Evolutionary conservation across 768 basidiomycete genomes (phyloP), one percentile per base, ranked within the genome.

Genomic region (Mycena capillaripes): DNA sequence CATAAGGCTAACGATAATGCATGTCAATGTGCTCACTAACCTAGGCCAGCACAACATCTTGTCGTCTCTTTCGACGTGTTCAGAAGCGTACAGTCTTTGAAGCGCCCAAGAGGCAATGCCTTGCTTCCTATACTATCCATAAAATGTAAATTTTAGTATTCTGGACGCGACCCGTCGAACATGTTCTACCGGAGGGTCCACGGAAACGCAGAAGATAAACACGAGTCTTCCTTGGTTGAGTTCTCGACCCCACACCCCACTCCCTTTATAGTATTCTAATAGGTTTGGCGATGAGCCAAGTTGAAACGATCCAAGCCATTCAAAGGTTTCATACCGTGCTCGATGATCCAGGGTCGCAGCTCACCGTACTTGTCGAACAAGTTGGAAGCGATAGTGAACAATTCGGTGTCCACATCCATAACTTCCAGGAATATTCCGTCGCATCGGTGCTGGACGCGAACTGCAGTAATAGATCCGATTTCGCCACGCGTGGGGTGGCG

Each of bases 221-320:
- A 65, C 17, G 1, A 70, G 69, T 21, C 36, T 57, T 32, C 63
- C 69, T 1, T 58, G 32, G 17, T 70, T 53, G 14, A 65, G 48
- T n/a, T 70, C 69, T 19, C 46, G 55, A 42, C 69, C 69, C 69
- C 69, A 70, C 6, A 59, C 56, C 4, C 69, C 69, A 27, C 62
- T 70, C 21, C 69, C 69, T 50, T 62, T 70, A 38, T 59, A 48
- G 36, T 64, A 70, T 34, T 70, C 62, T n/a, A n/a, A n/a, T n/a
- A n/a, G n/a, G n/a, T n/a, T n/a, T n/a, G n/a, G n/a, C n/a, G n/a
- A n/a, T n/a, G n/a, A n/a, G n/a, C n/a, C n/a, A n/a, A n/a, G n/a
- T n/a, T n/a, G n/a, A n/a, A n/a, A n/a, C n/a, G n/a, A n/a, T n/a
- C n/a, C n/a, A n/a, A n/a, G n/a, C n/a, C n/a, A n/a, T n/a, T n/a